phyloP scores from a whole-genome alignment of 768 basidiomycete species.

The Gloeophyllum trabeum region DNA sequence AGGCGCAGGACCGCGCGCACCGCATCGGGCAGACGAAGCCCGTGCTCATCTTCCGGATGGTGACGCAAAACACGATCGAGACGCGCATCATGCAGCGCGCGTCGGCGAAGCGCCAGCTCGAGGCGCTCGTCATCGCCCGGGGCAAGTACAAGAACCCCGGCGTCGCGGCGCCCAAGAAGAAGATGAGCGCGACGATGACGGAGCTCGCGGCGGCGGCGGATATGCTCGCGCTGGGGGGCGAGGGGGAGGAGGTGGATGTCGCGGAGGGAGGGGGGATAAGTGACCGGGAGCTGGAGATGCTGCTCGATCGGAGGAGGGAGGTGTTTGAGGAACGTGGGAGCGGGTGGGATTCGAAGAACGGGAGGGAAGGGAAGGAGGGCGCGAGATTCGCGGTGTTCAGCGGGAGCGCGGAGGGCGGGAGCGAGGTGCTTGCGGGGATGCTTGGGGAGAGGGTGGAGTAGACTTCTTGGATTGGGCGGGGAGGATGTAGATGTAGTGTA shows the following conservation, averaged over 20 bases:
- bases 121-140: slow-evolving; percentile 92
- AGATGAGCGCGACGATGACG: slow-evolving; percentile 64
- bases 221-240: slow-evolving; percentile 71
- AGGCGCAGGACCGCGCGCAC: slow-evolving; percentile 93
- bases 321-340: slow-evolving; percentile 61
- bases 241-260: slow-evolving; percentile 76
- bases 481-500: no score
- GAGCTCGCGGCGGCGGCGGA: slow-evolving; percentile 65
- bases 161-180: slow-evolving; percentile 30
- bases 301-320: slow-evolving; percentile 70
- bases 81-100: slow-evolving; percentile 86
- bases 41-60: slow-evolving; percentile 81
- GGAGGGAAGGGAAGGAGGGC: slow-evolving; percentile 8
- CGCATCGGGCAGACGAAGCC: slow-evolving; percentile 91
- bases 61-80: slow-evolving; percentile 85
- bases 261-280: slow-evolving; percentile 67
- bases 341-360: slow-evolving; percentile 51
- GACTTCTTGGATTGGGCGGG: no score
- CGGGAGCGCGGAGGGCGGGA: slow-evolving; percentile 48
- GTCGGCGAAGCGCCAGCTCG: slow-evolving; percentile 78
- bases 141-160: slow-evolving; percentile 81
- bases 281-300: slow-evolving; percentile 67
- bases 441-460: slow-evolving; percentile 31
- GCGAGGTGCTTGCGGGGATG: slow-evolving; percentile 61
- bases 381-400: slow-evolving; percentile 74